Evolutionary conservation across 2,329 filamentous ascomycete genomes (phyloP).

Genomic region (Orbilia ellipsospora): DNA sequence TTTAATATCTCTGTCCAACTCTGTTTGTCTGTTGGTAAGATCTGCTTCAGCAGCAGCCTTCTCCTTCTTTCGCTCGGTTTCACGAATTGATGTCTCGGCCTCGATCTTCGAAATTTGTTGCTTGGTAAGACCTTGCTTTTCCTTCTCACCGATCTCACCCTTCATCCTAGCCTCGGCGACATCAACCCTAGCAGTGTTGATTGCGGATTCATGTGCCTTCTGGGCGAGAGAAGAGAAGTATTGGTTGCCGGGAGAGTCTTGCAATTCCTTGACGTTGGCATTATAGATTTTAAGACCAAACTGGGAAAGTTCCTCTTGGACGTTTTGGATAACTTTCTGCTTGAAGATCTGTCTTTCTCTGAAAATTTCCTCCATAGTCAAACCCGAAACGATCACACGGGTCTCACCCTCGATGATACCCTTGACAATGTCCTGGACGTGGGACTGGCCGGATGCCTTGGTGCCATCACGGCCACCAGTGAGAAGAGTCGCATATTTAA

Average conservation of each 20-base stretch:
- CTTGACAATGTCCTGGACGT: slow-evolving; percentile 86
- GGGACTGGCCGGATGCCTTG: slow-evolving; percentile 67
- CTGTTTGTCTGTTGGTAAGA: slow-evolving; percentile 77
- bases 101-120: slow-evolving; percentile 89
- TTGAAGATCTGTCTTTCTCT: slow-evolving; percentile 81
- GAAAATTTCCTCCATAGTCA: slow-evolving; percentile 95
- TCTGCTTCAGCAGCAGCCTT: slow-evolving; percentile 81
- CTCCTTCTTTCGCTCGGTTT: slow-evolving; percentile 85
- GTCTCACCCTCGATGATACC: slow-evolving; percentile 92
- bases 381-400: slow-evolving; percentile 81
- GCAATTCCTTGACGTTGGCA: slow-evolving; percentile 85
- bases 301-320: slow-evolving; percentile 81
- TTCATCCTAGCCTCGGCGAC: slow-evolving; percentile 73
- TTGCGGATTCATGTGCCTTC: slow-evolving; percentile 66
- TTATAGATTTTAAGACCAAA: slow-evolving; percentile 82
- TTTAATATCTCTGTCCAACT: slow-evolving; percentile 78
- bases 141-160: slow-evolving; percentile 79
- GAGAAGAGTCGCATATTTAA: slow-evolving; percentile 84
- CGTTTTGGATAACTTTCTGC: slow-evolving; percentile 77
- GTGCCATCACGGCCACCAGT: slow-evolving; percentile 68
- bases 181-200: slow-evolving; percentile 65
- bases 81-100: slow-evolving; percentile 83
- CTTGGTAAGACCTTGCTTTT: slow-evolving; percentile 82
- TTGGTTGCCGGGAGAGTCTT: slow-evolving; percentile 81
- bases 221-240: slow-evolving; percentile 85